phyloP scores from a whole-genome alignment of 139 green algal genomes.

The Chlamydomonas sphaeroides region DNA sequence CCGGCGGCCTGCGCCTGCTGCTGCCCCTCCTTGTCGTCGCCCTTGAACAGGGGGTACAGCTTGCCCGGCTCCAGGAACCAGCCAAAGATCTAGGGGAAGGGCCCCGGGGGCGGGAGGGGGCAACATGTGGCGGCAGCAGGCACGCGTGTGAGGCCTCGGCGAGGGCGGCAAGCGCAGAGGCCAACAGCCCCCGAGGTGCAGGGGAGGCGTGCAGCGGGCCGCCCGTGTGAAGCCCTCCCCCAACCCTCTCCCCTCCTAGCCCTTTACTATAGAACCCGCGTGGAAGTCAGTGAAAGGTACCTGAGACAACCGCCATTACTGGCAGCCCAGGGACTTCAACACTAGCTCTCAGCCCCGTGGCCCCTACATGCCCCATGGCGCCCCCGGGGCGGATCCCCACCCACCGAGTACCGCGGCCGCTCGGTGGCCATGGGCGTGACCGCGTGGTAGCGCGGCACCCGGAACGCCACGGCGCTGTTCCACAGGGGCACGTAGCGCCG shows the following conservation, averaged over 20 bases:
- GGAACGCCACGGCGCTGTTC: conserved; percentile 52
- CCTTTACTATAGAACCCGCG: too few species aligned
- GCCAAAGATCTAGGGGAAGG: conserved; percentile 44
- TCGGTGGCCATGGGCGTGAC: conserved; percentile 43
- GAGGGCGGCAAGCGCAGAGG: too few species aligned
- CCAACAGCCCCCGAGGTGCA: too few species aligned
- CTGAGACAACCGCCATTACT: too few species aligned
- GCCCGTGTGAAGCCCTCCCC: too few species aligned
- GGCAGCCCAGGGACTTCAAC: too few species aligned
- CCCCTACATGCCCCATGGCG: too few species aligned
- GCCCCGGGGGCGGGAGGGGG: not conserved
- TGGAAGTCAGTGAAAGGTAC: too few species aligned
- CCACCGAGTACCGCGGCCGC: conserved; percentile 47
- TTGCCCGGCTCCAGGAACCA: conserved; percentile 56
- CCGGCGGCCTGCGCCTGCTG: not conserved
- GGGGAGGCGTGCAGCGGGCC: too few species aligned
- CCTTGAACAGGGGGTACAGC: conserved; percentile 36
- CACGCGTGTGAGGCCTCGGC: too few species aligned
- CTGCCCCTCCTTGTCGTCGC: not conserved
- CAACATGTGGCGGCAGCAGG: not conserved
- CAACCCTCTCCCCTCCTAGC: too few species aligned
- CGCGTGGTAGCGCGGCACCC: conserved; percentile 55
- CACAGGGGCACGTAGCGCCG: conserved; percentile 37
- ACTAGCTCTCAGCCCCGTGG: too few species aligned
- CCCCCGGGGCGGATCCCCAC: not conserved